Conservation (phyloP, 1,284 basidiomycete genomes). For the Sanghuangporus baumii region DNA sequence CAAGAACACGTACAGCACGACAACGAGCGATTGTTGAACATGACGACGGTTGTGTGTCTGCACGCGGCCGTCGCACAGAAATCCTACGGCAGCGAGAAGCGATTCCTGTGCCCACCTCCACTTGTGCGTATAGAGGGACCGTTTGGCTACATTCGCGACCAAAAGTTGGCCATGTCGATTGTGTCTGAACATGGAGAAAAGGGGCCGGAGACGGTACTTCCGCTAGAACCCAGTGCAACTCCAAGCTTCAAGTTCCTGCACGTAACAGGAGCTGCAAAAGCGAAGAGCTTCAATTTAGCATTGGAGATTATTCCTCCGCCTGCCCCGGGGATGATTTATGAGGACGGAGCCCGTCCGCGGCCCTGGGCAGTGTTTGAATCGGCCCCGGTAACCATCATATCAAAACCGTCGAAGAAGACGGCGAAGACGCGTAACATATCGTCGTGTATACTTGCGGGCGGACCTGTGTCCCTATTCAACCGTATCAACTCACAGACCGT, state of each 20-base stretch:
- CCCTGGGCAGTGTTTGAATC: conserved; percentile 91
- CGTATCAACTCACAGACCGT: conserved; percentile 97
- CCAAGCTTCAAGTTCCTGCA: conserved; percentile 89
- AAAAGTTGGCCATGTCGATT: conserved; percentile 80
- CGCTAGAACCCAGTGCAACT: conserved; percentile 74
- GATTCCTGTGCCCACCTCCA: conserved; percentile 85
- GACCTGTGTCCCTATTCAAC: conserved; percentile 92
- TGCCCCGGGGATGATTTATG: conserved; percentile 41
- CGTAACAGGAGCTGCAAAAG: conserved; percentile 83
- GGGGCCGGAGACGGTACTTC: conserved; percentile 74
- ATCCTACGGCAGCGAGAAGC: conserved; percentile 88
- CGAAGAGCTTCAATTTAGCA: conserved; percentile 84
- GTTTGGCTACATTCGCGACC: conserved; percentile 71
- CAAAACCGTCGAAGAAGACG: conserved; percentile 96
- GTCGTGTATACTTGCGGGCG: conserved; percentile 84
- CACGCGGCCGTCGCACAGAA: conserved; percentile 90
- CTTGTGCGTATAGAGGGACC: conserved; percentile 85
- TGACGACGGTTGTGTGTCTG: conserved; percentile 85
- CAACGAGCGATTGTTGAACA: conserved; percentile 64
- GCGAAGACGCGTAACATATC: conserved; percentile 92
- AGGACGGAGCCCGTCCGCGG: conserved; percentile 48
- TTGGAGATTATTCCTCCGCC: conserved; percentile 75
- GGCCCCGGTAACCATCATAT: conserved; percentile 89
- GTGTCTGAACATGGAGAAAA: conserved; percentile 80
- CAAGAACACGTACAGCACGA: conserved; percentile 73